These are phyloP conservation scores for Aureobasidium sp. DNA, from an alignment of 2,329 filamentous ascomycete genomes.

Conservation along the genomic window DNA sequence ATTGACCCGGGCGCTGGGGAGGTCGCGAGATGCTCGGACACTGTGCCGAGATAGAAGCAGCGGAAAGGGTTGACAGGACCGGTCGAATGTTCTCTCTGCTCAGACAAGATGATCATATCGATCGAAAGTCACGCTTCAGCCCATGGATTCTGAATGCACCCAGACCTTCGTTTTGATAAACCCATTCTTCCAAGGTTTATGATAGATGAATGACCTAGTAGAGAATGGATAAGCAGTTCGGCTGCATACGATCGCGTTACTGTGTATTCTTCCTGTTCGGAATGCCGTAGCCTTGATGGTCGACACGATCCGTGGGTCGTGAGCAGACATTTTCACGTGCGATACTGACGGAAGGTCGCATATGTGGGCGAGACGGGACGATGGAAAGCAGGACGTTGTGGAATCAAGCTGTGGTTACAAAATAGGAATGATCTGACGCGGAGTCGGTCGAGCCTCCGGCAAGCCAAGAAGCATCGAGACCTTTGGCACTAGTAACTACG, in stretches of 20 bases:
- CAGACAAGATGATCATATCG: neutral
- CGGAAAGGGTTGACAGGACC: neutral
- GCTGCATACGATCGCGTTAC: neutral
- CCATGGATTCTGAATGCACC: neutral
- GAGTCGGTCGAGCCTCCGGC: neutral
- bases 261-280: neutral
- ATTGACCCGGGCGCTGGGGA: neutral
- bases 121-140: neutral
- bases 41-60: neutral
- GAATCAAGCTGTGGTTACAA: neutral
- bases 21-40: neutral
- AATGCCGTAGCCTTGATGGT: neutral
- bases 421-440: neutral
- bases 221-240: neutral
- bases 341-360: neutral
- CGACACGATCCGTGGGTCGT: neutral
- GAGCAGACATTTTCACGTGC: neutral
- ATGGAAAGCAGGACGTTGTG: neutral
- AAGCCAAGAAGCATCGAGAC: slow-evolving; percentile 4
- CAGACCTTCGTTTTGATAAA: neutral
- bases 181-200: neutral
- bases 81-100: neutral
- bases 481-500: neutral
- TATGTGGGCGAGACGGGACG: neutral
- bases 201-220: slow-evolving; percentile 3